These are phyloP conservation scores for Lactifluus piperatus DNA, from an alignment of 768 basidiomycete species.

Conservation along the genomic window DNA sequence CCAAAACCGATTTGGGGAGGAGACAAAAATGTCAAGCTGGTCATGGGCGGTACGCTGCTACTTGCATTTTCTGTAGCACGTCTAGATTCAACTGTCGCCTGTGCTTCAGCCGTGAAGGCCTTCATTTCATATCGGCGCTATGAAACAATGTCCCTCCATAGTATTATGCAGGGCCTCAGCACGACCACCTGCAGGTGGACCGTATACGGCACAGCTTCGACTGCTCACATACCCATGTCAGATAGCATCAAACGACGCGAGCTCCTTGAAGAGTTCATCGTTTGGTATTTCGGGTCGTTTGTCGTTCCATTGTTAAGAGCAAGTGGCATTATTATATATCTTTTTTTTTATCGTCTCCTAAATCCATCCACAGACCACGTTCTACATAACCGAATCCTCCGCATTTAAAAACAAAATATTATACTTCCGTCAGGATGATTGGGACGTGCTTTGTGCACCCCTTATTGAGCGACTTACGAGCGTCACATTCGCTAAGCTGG, in stretches of 20 bases:
- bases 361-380: constrained; percentile 57
- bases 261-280: constrained; percentile 80
- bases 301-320: constrained; percentile 74
- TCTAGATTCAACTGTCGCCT: neutral
- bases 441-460: constrained; percentile 76
- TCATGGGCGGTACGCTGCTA: constrained; percentile 40
- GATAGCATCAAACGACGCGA: constrained; percentile 75
- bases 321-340: constrained; percentile 16
- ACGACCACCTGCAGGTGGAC: constrained; percentile 78
- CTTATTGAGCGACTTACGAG: constrained; percentile 65
- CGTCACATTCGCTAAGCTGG: constrained; percentile 62
- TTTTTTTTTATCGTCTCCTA: neutral
- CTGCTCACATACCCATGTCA: constrained; percentile 42
- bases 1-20: constrained; percentile 78
- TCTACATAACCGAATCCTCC: constrained; percentile 90
- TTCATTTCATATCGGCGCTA: constrained; percentile 72
- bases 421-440: constrained; percentile 94
- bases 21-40: constrained; percentile 47
- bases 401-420: constrained; percentile 74
- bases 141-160: constrained; percentile 72
- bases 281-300: constrained; percentile 90
- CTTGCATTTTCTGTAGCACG: neutral
- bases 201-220: constrained; percentile 33
- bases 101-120: constrained; percentile 51
- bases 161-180: constrained; percentile 66